Evolutionary conservation across 169 alveolate genomes (phyloP), one percentile per base, ranked within the genome.

Genomic region (Plasmodium gallinaceum): DNA sequence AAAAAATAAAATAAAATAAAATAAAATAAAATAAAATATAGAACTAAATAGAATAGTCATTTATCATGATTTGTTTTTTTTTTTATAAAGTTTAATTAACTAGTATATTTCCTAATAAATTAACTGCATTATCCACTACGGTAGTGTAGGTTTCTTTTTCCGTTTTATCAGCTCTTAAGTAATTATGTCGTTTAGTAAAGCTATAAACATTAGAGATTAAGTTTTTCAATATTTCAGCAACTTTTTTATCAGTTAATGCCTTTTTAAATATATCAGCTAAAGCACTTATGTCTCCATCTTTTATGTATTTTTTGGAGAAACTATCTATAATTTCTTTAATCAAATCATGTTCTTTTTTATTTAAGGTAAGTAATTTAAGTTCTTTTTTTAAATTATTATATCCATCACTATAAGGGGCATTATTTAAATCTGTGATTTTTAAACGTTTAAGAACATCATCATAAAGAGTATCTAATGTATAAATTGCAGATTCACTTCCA

Each of bases 181-280:
- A 60, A 51, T 16, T 71, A 57, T 46, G 52, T 0, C 48, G 64
- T 71, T 71, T 71, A n/a, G 68, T 32, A 71, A 18, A 71, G 12
- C 65, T 16, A 57, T 48, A 71, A 0, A 71, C 7, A 10, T 48
- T 66, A 16, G 7, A 22, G 3, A 71, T 26, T 7, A 52, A 16
- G 26, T 46, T 48, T 9, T 46, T 57, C 9, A 71, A 73, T 20
- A 52, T 39, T 39, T 73, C 48, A 26, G 24, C 7, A 16, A 22
- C 32, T 14, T 7, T 7, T n/a, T 37, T 61, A 37, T 54, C 86
- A 4, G 54, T 73, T n/a, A 73, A 45, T 42, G 66, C 70, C n/a
- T 51, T 52, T 32, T 52, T 73, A 61, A 73, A 73, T 16, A 73
- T 8, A 8, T 73, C 58, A n/a, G 8, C 39, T 7, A 58, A 16